A percentile compares a stretch with the other conserved stretches of the same genome.
Conservation (phyloP, 176 grass and related monocot species). For the Cymbopogon citratus region DNA sequence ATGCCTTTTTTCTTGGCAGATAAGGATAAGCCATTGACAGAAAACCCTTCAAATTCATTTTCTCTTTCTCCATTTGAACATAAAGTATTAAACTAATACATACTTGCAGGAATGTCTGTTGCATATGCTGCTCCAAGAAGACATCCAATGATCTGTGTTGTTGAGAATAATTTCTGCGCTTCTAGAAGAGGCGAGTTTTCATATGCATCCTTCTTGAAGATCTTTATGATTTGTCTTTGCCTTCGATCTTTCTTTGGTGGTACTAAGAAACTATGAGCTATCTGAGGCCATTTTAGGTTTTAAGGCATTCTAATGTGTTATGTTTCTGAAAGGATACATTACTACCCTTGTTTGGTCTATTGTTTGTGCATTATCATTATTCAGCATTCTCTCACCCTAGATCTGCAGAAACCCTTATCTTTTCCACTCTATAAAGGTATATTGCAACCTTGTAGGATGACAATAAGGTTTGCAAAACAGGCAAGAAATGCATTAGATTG, state of each 20-base stretch:
- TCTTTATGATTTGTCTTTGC: background rate
- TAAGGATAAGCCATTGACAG: background rate
- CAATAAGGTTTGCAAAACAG: background rate
- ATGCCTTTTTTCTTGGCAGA: slow-evolving; percentile 4
- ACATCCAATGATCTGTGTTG: slow-evolving; percentile 68
- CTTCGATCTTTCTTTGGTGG: background rate
- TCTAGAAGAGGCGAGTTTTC: slow-evolving; percentile 78
- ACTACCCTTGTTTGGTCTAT: background rate
- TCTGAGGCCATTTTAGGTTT: background rate
- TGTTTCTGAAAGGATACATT: background rate
- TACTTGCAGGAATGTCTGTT: slow-evolving; percentile 64
- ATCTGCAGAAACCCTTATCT: background rate
- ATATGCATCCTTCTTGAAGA: slow-evolving; percentile 3
- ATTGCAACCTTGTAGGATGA: background rate
- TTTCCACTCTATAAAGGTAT: background rate
- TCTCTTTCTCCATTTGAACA: background rate
- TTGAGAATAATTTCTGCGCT: slow-evolving; percentile 93
- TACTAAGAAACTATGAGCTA: slow-evolving; percentile 3
- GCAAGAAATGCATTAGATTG: background rate
- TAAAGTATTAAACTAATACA: background rate
- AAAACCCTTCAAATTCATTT: background rate
- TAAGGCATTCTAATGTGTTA: background rate
- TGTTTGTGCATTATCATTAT: background rate
- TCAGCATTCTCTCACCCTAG: background rate
- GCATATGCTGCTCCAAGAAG: slow-evolving; percentile 93